phyloP scores from a whole-genome alignment of 75 land plant genomes.

The Pinus taeda region DNA sequence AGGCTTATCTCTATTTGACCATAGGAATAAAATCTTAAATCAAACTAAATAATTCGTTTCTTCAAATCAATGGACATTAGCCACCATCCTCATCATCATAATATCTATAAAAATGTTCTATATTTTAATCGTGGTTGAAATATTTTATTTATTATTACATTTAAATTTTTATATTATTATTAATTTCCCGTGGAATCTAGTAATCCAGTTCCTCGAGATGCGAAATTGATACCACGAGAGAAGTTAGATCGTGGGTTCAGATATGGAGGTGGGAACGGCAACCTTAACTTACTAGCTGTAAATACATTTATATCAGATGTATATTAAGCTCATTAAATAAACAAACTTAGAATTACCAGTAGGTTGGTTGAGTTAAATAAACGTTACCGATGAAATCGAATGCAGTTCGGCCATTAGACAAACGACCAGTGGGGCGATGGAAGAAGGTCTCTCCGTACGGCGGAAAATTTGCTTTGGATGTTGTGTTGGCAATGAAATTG shows the following conservation, averaged over 20 bases:
- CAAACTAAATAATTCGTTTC: too few relatives aligned
- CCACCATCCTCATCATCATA: too few relatives aligned
- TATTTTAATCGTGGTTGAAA: too few relatives aligned
- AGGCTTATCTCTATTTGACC: too few relatives aligned
- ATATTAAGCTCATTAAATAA: background rate
- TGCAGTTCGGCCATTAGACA: conserved; percentile 48
- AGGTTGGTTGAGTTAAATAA: background rate
- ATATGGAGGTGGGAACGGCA: background rate
- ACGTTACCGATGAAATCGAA: conserved; percentile 31
- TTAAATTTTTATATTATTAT: too few relatives aligned
- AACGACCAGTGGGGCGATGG: conserved; percentile 44
- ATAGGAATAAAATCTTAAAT: too few relatives aligned
- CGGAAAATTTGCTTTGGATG: conserved; percentile 41
- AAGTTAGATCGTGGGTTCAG: background rate
- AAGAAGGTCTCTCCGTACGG: conserved; percentile 45
- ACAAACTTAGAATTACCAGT: background rate
- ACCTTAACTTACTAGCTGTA: background rate
- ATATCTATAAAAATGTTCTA: too few relatives aligned
- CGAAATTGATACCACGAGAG: background rate
- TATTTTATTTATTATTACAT: too few relatives aligned
- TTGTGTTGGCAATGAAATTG: conserved; percentile 19
- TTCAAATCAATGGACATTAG: too few relatives aligned
- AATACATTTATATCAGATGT: background rate
- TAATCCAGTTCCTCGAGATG: background rate
- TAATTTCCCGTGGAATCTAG: background rate